These are phyloP conservation scores for Hymenoscyphus albidus DNA, from an alignment of 2,329 filamentous ascomycete genomes.

Conservation along the genomic window DNA sequence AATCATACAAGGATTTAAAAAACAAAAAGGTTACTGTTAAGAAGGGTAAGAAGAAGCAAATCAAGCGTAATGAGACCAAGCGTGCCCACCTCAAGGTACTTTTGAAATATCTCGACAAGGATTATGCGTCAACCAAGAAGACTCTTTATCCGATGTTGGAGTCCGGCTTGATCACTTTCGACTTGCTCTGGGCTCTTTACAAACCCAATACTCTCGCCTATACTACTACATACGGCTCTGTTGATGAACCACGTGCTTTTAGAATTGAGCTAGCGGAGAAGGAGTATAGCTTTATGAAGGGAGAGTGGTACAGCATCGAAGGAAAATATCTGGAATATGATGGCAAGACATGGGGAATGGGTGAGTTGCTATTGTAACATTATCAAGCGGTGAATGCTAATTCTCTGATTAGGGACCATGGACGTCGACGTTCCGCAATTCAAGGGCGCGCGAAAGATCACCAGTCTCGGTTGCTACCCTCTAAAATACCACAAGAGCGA, in stretches of 20 bases:
- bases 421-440: conserved; percentile 69
- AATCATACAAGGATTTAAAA: conserved; percentile 61
- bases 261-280: conserved; percentile 75
- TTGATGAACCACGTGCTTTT: conserved; percentile 76
- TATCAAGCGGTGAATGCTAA: conserved; percentile 9
- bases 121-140: conserved; percentile 75
- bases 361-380: conserved; percentile 34
- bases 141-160: conserved; percentile 76
- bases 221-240: conserved; percentile 70
- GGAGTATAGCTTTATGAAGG: conserved; percentile 64
- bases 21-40: conserved; percentile 47
- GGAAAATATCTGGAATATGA: conserved; percentile 83
- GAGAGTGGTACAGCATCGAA: conserved; percentile 73
- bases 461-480: conserved; percentile 71
- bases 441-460: conserved; percentile 79
- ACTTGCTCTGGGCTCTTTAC: conserved; percentile 83
- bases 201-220: conserved; percentile 81
- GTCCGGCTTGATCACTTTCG: conserved; percentile 81
- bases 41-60: conserved; percentile 57
- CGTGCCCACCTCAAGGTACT: conserved; percentile 67
- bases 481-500: conserved; percentile 76
- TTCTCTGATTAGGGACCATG: conserved; percentile 43
- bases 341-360: conserved; percentile 78
- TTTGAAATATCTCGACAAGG: conserved; percentile 72
- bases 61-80: conserved; percentile 55